Conservation (phyloP, 257 asterid species). For the Lycium barbarum region DNA sequence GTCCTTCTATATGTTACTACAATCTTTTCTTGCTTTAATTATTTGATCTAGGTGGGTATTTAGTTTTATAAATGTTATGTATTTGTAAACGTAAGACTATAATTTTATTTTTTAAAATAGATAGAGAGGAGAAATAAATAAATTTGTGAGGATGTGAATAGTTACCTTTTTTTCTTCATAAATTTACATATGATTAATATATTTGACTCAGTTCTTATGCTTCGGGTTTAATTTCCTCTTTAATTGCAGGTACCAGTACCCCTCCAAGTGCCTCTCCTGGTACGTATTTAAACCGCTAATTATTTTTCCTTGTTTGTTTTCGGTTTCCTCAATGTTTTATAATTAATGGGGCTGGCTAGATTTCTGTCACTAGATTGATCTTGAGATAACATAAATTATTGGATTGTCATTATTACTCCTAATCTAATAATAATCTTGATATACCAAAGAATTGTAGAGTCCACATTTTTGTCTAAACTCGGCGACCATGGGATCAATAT, state of each 20-base stretch:
- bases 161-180: neutral
- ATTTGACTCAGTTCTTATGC: neutral
- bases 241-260: neutral
- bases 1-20: neutral
- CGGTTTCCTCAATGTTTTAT: neutral
- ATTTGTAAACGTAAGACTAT: no score
- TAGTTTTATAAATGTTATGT: neutral
- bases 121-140: neutral
- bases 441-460: no score
- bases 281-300: neutral
- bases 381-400: neutral
- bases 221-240: neutral
- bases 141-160: neutral
- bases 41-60: neutral
- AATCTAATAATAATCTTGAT: no score
- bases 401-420: no score
- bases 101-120: no score
- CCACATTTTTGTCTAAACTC: no score
- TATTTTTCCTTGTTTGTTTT: no score
- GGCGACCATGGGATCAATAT: no score
- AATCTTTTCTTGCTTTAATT: no score
- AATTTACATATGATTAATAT: neutral
- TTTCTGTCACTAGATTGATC: neutral
- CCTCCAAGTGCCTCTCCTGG: constrained; percentile 30
- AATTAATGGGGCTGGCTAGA: neutral